A percentile compares a stretch with the other conserved stretches of the same genome.
Evolutionary conservation across 331 rosid species (phyloP).

Genomic region (Rosa hybrid): DNA sequence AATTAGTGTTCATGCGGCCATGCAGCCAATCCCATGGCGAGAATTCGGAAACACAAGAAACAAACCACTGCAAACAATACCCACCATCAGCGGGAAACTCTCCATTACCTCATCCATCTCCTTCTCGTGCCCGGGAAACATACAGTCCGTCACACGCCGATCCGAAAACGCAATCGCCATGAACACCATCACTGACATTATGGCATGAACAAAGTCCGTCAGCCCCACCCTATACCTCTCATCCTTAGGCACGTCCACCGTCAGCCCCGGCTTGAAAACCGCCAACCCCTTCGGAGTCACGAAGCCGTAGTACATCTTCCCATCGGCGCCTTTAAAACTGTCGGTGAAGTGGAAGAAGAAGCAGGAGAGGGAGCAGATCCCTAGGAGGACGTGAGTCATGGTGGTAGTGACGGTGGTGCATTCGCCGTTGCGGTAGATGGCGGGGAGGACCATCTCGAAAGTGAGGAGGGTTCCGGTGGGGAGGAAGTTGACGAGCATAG

Average conservation of each 20-base stretch:
- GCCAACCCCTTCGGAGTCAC: conserved; percentile 61
- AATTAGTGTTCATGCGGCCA: conserved; percentile 33
- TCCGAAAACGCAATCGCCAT: conserved; percentile 75
- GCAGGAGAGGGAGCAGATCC: conserved; percentile 66
- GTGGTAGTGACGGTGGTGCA: conserved; percentile 50
- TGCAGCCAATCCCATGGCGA: conserved; percentile 61
- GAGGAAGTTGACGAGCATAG: conserved; percentile 74
- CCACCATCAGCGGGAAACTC: conserved; percentile 76
- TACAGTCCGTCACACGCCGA: conserved; percentile 58
- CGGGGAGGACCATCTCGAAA: conserved; percentile 79
- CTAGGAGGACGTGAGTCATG: conserved; percentile 49
- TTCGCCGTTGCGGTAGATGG: conserved; percentile 54
- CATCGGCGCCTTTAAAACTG: conserved; percentile 62
- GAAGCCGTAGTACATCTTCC: conserved; percentile 60
- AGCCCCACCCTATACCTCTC: conserved; percentile 51
- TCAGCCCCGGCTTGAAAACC: conserved; percentile 56
- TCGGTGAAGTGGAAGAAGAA: conserved; percentile 89
- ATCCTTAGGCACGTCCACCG: conserved; percentile 48
- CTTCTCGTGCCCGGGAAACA: conserved; percentile 62
- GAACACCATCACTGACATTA: conserved; percentile 79
- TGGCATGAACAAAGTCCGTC: conserved; percentile 67
- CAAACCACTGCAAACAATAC: conserved; percentile 58
- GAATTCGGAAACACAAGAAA: conserved; percentile 68
- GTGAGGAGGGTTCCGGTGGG: conserved; percentile 79
- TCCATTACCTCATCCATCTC: conserved; percentile 78